Percentiles rank a stretch among this genome's conserved stretches.
Evolutionary conservation across 2,329 filamentous ascomycete species (phyloP).

Genomic region (Pseudogymnoascus sp.): DNA sequence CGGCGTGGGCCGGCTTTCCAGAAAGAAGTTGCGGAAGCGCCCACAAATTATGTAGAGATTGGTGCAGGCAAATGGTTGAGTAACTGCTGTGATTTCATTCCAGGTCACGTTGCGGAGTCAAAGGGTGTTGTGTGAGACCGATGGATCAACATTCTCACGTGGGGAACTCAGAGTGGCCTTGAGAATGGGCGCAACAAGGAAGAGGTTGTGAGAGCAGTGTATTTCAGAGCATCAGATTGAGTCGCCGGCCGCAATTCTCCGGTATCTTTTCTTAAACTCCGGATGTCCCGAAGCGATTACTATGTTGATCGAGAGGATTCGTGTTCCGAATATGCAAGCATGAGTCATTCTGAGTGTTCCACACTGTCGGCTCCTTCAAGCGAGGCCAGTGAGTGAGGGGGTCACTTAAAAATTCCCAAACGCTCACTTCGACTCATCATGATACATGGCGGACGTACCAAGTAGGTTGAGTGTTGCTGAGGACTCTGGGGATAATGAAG

Average conservation of each 20-base stretch:
- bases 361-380: not conserved
- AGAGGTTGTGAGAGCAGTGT: not conserved
- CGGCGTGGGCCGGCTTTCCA: not conserved
- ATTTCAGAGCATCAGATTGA: not conserved
- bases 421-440: slow-evolving; percentile 1
- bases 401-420: not conserved
- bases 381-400: not conserved
- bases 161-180: not conserved
- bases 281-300: not conserved
- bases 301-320: not conserved
- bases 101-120: not conserved
- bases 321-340: not conserved
- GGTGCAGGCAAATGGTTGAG: too few species aligned
- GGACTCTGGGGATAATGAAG: not conserved
- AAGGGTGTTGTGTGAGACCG: not conserved
- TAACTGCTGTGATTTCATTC: not conserved
- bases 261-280: not conserved
- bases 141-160: not conserved
- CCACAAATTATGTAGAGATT: not conserved
- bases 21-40: not conserved
- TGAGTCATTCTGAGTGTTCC: slow-evolving; percentile 2
- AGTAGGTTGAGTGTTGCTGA: not conserved
- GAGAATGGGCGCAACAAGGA: too few species aligned
- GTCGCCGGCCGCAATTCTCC: not conserved
- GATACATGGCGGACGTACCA: not conserved